Base-by-base conservation (phyloP, 768 basidiomycete species). In the Mycena leptocephala region DNA sequence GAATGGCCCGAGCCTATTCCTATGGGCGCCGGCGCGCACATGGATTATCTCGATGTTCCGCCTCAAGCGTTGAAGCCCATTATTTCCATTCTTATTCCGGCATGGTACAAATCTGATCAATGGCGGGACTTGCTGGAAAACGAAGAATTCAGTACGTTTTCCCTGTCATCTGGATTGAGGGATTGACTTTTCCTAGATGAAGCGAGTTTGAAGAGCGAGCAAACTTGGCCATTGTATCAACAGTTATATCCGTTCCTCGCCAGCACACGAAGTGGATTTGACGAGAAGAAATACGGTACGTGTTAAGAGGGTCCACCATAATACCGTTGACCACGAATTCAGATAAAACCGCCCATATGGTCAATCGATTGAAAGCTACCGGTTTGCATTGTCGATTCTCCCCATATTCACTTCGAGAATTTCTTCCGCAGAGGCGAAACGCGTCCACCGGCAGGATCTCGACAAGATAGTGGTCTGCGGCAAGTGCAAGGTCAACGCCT, bases 61-160 rank as follows among this genome's bases (percentile, higher is more conserved):
- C n/a, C 20, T 7, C 30, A 37, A 8, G 58, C 48, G 2, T n/a
- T 74, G 20, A 35, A 74, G 3, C 26, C 62, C 0, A 48, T 74
- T 33, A 39, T 16, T 26, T 22, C 2, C 26, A 2, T 39, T 32
- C 61, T 74, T 7, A 37, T 37, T 13, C 66, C 65, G 9, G 2
- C n/a, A 9, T 74, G 72, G 72, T 74, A 74, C 58, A 59, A 68
- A 13, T 68, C 66, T 1, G 28, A 74, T n/a, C 10, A 33, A 32
- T 68, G 72, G 65, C n/a, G 43, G n/a, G 46, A 67, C 10, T 63
- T 75, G 22, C 41, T 75, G 8, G 14, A 56, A 16, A 16, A 10
- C 3, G 73, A 69, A 28, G 37, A 56, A 10, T 58, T 32, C 3
- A 75, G 73, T 68, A 43, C 11, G 73, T 62, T 11, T 28, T 6